Percentiles rank a stretch among this genome's conserved stretches.
These are phyloP conservation scores for Picochlorum sp. DNA, from an alignment of 139 green algal species.

Conservation along the genomic window DNA sequence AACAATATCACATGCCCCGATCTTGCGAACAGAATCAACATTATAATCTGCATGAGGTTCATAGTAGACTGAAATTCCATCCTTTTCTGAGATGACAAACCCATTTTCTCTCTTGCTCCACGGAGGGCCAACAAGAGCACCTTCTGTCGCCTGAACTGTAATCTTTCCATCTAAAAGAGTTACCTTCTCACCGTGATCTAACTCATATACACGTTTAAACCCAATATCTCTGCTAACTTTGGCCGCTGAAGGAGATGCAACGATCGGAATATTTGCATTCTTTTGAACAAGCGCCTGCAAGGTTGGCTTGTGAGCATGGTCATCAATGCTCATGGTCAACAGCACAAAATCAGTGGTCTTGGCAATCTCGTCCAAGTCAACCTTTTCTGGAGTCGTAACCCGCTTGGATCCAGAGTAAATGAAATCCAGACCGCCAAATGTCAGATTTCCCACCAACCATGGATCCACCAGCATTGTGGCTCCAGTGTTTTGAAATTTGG, in stretches of 20 bases:
- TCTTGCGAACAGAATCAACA: constrained; percentile 10
- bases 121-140: constrained; percentile 69
- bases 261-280: constrained; percentile 32
- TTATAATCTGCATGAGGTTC: constrained; percentile 64
- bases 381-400: constrained; percentile 7
- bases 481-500: constrained; percentile 52
- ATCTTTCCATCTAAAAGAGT: constrained; percentile 42
- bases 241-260: constrained; percentile 54
- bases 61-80: constrained; percentile 50
- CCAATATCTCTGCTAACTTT: constrained; percentile 44
- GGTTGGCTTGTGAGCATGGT: constrained; percentile 72
- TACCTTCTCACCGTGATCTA: constrained; percentile 47
- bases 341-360: constrained; percentile 56
- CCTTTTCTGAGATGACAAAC: constrained; percentile 46
- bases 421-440: constrained; percentile 58
- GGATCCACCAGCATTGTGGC: constrained; percentile 71
- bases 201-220: constrained; percentile 48
- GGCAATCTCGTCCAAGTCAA: constrained; percentile 44
- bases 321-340: constrained; percentile 63
- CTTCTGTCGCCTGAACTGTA: constrained; percentile 46
- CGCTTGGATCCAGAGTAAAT: constrained; percentile 62
- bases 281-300: constrained; percentile 47
- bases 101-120: constrained; percentile 71
- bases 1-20: constrained; percentile 48
- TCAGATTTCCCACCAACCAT: constrained; percentile 70